phyloP scores from a whole-genome alignment of 2,329 filamentous ascomycete species.

The Cladosporium sp. region DNA sequence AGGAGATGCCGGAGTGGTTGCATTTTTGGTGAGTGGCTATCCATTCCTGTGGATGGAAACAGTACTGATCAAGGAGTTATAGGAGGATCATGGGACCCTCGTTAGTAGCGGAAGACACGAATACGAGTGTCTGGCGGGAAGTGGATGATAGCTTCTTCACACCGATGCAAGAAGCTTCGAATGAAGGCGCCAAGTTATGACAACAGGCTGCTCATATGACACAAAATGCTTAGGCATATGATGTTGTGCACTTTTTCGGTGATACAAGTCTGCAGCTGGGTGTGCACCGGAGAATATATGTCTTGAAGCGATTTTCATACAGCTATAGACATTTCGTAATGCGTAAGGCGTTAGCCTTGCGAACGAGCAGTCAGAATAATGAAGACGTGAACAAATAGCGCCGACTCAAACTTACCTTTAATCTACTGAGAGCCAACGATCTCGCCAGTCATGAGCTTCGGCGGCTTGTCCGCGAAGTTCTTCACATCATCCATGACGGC shows the following conservation, averaged over 20 bases:
- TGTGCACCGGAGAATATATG: no score
- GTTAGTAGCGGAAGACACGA: background rate
- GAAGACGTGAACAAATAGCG: no score
- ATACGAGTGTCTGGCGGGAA: slow-evolving; percentile 24
- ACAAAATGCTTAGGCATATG: no score
- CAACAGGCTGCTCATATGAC: no score
- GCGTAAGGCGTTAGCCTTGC: no score
- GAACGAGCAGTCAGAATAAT: no score
- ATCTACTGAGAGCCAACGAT: slow-evolving; percentile 19
- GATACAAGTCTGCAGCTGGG: no score
- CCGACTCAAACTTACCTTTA: background rate
- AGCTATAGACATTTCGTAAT: no score
- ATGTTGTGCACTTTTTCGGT: no score
- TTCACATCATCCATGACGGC: slow-evolving; percentile 28
- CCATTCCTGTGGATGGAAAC: no score
- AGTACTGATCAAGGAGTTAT: background rate
- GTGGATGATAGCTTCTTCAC: slow-evolving; percentile 26
- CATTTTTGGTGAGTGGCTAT: slow-evolving; percentile 17
- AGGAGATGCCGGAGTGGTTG: slow-evolving; percentile 19
- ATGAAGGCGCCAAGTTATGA: no score
- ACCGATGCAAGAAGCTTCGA: background rate
- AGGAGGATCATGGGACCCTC: background rate
- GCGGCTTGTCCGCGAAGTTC: slow-evolving; percentile 33
- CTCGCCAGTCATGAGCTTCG: slow-evolving; percentile 26
- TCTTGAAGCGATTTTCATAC: no score